phyloP scores from a whole-genome alignment of 1,284 basidiomycete species.

The Moesziomyces sp. region DNA sequence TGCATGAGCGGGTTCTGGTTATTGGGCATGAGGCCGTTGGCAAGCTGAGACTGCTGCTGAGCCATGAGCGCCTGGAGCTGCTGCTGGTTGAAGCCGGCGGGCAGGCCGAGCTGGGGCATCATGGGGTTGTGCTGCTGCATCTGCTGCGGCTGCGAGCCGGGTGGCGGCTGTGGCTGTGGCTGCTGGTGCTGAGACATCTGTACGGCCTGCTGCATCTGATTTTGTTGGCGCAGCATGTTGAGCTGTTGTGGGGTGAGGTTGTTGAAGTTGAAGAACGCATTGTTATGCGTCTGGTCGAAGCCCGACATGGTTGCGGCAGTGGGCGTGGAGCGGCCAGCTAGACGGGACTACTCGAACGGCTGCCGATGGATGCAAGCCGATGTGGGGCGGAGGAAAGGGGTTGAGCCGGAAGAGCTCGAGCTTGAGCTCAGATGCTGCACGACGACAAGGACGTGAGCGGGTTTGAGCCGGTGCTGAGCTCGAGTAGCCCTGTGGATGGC shows the following conservation, averaged over 20 bases:
- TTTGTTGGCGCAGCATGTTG: constrained; percentile 48
- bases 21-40: constrained; percentile 32
- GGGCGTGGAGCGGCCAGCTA: too few species aligned
- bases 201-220: constrained; percentile 41
- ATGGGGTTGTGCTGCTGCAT: constrained; percentile 50
- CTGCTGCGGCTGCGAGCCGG: constrained; percentile 26
- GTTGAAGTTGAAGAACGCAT: constrained; percentile 48
- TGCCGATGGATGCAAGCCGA: too few species aligned
- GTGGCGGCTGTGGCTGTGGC: constrained; percentile 26
- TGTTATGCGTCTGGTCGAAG: constrained; percentile 44
- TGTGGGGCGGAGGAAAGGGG: neutral
- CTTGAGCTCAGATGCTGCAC: too few species aligned
- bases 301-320: constrained; percentile 38
- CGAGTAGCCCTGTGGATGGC: neutral
- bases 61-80: constrained; percentile 45
- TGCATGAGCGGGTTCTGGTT: constrained; percentile 39
- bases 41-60: constrained; percentile 45
- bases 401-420: neutral
- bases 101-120: constrained; percentile 45
- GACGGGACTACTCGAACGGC: too few species aligned
- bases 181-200: constrained; percentile 43
- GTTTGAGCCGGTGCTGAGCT: neutral
- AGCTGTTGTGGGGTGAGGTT: constrained; percentile 50
- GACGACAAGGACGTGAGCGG: neutral
- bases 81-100: constrained; percentile 46